Percentiles rank a stretch among this genome's conserved stretches.
Evolutionary conservation across 306 rosid species (phyloP).

Genomic region (Cucurbita pepo): DNA sequence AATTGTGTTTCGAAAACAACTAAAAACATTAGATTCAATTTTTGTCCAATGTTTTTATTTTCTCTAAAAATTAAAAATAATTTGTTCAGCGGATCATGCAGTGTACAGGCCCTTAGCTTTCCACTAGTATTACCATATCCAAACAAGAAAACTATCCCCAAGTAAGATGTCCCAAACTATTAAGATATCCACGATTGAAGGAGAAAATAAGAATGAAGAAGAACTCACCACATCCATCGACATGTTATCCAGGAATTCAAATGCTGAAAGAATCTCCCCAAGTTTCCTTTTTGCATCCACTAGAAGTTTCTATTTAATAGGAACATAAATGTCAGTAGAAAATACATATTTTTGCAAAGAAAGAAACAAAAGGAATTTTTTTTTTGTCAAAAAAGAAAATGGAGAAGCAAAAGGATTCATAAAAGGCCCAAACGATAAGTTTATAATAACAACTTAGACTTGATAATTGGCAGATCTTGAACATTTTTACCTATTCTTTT

Average conservation of each 20-base stretch:
- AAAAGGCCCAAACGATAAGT: neutral
- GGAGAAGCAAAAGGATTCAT: constrained; percentile 1
- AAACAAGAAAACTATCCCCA: neutral
- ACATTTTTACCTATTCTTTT: neutral
- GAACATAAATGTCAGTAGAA: constrained; percentile 8
- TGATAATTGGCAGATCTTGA: neutral
- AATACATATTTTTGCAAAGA: neutral
- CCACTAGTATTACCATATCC: neutral
- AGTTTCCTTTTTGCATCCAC: constrained; percentile 78
- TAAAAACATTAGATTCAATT: neutral
- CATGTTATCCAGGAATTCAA: constrained; percentile 69
- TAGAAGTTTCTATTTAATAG: constrained; percentile 55
- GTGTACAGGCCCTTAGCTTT: neutral
- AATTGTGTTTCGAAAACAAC: neutral
- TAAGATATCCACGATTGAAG: neutral
- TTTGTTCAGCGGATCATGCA: neutral
- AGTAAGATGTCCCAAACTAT: neutral
- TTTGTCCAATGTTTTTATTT: neutral
- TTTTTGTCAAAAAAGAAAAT: neutral
- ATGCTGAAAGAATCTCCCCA: constrained; percentile 92
- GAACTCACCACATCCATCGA: constrained; percentile 69
- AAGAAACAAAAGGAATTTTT: neutral
- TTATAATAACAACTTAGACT: neutral
- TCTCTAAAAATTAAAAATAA: neutral
- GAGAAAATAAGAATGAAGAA: neutral